Evolutionary conservation across 2,329 filamentous ascomycete genomes (phyloP).

Genomic region (Fusarium fujikuroi): DNA sequence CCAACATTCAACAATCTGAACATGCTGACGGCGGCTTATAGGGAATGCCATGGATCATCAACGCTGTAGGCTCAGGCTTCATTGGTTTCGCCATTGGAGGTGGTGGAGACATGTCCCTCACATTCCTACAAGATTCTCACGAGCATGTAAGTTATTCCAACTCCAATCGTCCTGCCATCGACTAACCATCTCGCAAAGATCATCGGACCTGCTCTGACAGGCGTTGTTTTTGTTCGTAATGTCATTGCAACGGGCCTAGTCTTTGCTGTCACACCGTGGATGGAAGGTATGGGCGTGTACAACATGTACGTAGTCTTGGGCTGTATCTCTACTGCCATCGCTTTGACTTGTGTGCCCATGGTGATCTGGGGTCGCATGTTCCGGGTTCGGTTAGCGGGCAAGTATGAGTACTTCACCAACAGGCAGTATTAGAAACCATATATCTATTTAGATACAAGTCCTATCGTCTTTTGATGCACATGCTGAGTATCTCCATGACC

Average conservation of each 20-base stretch:
- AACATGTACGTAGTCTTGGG: constrained; percentile 29
- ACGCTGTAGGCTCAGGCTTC: constrained; percentile 29
- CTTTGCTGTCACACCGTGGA: constrained; percentile 28
- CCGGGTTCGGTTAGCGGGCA: constrained; percentile 16
- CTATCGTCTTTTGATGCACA: constrained; percentile 27
- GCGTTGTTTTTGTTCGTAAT: constrained; percentile 31
- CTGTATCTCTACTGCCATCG: constrained; percentile 16
- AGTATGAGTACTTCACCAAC: constrained; percentile 18
- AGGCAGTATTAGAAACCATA: constrained; percentile 8
- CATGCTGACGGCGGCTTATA: not conserved
- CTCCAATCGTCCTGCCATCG: rapidly evolving
- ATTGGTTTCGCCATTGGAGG: constrained; percentile 36
- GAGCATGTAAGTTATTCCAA: constrained; percentile 3
- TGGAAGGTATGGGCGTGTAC: constrained; percentile 26
- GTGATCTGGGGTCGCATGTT: constrained; percentile 29
- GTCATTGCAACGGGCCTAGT: constrained; percentile 24
- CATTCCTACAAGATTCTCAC: constrained; percentile 35
- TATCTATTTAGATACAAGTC: rapidly evolving
- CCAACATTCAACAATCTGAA: rapidly evolving
- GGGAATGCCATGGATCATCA: constrained; percentile 38
- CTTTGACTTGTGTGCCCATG: constrained; percentile 24
- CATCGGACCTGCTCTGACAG: constrained; percentile 26
- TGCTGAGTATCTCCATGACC: constrained; percentile 63
- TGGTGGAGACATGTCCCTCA: constrained; percentile 29
- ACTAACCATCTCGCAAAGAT: not conserved